Evolutionary conservation across 2,329 filamentous ascomycete genomes (phyloP), one percentile per base, ranked within the genome.

Genomic region (Colletotrichum cuscutae): DNA sequence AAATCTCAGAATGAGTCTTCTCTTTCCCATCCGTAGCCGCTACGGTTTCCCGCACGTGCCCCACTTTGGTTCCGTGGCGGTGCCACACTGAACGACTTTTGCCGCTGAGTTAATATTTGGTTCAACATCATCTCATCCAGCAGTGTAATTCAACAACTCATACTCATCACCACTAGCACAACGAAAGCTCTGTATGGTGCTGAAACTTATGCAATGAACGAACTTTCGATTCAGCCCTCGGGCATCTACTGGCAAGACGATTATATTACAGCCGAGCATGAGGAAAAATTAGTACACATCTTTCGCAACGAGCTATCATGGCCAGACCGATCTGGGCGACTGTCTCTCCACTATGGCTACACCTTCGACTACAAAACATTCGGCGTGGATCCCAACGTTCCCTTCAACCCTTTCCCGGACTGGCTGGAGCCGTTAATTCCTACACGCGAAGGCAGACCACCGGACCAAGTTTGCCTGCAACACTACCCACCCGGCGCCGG

Each of bases 361-460:
- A 88, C 86, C 0, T 90, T 90, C 76, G 86, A 87, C 81, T 90
- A 90, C 77, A 89, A 88, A 76, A 89, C 88, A 1, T 90, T 90
- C 72, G 86, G 86, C 1, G 84, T 89, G 28, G 88, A 89, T 75
- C 80, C 83, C 0, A 80, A 84, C 9, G 84, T 85, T 0, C 86
- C 87, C 0, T 89, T 85, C 76, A 85, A 82, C 57, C 81, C 84
- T 0, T 89, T 89, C 30, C 88, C 88, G 0, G 81, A 80, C 1
- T 89, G 88, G 87, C 81, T 90, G 0, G 71, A 79, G 3, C 85
- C 86, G 1, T 79, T 89, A 1, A 81, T 89, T 4, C 85, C 88
- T 0, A 79, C 77, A 2, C 79, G 82, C 0, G 86, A 88, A 70
- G 74, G 74, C 1, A 82, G 85, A 0, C 82, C 82, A 0, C 88